Conservation (phyloP, 768 basidiomycete genomes). For the Trametes sanguinea region DNA sequence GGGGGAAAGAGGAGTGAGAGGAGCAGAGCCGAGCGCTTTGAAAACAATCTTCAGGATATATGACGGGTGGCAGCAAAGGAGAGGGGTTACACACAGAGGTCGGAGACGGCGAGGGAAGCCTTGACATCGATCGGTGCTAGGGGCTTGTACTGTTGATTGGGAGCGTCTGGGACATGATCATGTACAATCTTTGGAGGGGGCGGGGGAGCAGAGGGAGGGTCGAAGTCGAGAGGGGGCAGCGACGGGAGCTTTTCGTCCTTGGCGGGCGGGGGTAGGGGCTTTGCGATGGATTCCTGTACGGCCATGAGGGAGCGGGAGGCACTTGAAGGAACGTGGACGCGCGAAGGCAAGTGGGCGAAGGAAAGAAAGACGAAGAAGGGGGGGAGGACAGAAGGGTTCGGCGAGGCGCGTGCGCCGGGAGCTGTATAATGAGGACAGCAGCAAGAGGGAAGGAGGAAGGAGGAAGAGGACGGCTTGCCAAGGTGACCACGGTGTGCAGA, state of each 20-base stretch:
- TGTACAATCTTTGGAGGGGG: slow-evolving; percentile 30
- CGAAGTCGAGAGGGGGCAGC: slow-evolving; percentile 26
- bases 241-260: slow-evolving; percentile 36
- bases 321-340: slow-evolving; percentile 6
- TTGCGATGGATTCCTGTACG: slow-evolving; percentile 24
- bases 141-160: slow-evolving; percentile 14
- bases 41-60: neutral
- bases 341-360: slow-evolving; percentile 8
- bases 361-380: neutral
- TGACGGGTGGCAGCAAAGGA: neutral
- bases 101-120: slow-evolving; percentile 15
- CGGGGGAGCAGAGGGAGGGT: slow-evolving; percentile 21
- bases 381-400: neutral
- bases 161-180: slow-evolving; percentile 13
- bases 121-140: slow-evolving; percentile 21
- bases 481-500: neutral
- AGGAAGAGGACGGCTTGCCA: neutral
- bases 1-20: slow-evolving; percentile 18
- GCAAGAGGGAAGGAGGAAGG: neutral
- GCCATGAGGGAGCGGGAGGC: slow-evolving; percentile 10
- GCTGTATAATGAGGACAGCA: too few relatives aligned
- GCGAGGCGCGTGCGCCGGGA: too few relatives aligned
- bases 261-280: slow-evolving; percentile 33
- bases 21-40: slow-evolving; percentile 13
- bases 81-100: slow-evolving; percentile 15